These are phyloP conservation scores for Iodosphaeria phyllophila DNA, from an alignment of 2,329 filamentous ascomycete genomes.

Conservation along the genomic window DNA sequence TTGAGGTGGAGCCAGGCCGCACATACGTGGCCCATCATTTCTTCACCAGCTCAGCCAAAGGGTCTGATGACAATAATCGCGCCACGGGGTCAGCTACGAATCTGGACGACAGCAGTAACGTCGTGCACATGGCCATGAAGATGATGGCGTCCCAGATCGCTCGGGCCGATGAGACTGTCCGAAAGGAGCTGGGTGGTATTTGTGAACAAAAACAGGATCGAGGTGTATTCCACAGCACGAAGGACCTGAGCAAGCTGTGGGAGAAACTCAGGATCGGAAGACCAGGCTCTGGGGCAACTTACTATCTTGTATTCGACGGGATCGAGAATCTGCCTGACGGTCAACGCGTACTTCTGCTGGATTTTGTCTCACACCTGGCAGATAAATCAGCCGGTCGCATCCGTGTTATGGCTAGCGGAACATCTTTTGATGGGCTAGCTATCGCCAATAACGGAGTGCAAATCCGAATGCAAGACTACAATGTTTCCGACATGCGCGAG, in stretches of 20 bases:
- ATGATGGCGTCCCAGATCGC: slow-evolving; percentile 13
- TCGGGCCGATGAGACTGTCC: slow-evolving; percentile 8
- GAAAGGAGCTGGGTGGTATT: slow-evolving; percentile 6
- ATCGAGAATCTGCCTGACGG: slow-evolving; percentile 7
- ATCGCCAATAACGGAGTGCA: slow-evolving; percentile 1
- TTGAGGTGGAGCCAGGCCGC: slow-evolving; percentile 9
- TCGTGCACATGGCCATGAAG: slow-evolving; percentile 7
- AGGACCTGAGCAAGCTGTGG: slow-evolving; percentile 6
- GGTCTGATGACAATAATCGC: slow-evolving; percentile 8
- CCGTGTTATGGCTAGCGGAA: slow-evolving; percentile 7
- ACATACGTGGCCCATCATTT: slow-evolving; percentile 11
- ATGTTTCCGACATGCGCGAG: slow-evolving; percentile 7
- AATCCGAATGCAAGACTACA: slow-evolving; percentile 7
- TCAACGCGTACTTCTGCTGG: slow-evolving; percentile 4
- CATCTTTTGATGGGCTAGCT: slow-evolving; percentile 2
- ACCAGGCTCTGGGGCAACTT: slow-evolving; percentile 4
- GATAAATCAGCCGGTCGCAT: slow-evolving; percentile 4
- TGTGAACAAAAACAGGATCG: slow-evolving; percentile 5
- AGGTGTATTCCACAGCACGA: slow-evolving; percentile 2
- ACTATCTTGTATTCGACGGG: slow-evolving; percentile 10
- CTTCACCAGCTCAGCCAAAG: slow-evolving; percentile 8
- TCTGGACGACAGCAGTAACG: slow-evolving; percentile 7
- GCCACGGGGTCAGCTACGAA: slow-evolving; percentile 7
- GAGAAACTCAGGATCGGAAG: slow-evolving; percentile 7
- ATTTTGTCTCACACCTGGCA: slow-evolving; percentile 3